phyloP scores from a whole-genome alignment of 441 rosid species.

The Adansonia grandidieri region DNA sequence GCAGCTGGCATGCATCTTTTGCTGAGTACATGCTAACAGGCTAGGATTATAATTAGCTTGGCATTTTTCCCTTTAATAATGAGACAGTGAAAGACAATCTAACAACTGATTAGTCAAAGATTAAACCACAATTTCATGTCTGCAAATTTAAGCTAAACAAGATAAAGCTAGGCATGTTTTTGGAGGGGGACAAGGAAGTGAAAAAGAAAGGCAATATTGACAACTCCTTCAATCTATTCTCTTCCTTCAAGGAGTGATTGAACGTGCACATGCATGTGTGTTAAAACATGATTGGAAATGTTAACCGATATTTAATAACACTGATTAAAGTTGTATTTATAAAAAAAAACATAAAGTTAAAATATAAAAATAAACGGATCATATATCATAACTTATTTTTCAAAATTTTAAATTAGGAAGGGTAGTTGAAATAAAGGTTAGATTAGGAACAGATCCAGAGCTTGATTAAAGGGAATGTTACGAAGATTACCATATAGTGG shows the following conservation, averaged over 20 bases:
- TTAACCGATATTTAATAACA: not conserved
- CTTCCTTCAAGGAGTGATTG: not conserved
- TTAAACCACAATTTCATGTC: conserved; percentile 33
- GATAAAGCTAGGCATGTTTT: conserved; percentile 25
- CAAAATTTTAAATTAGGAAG: not conserved
- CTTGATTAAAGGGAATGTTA: conserved; percentile 13
- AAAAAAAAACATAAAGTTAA: not conserved
- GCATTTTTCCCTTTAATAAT: conserved; percentile 20
- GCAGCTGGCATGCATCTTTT: not conserved
- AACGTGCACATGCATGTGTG: not conserved
- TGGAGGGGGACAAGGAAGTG: not conserved
- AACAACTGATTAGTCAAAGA: conserved; percentile 11
- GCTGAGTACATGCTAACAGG: not conserved
- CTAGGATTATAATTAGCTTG: not conserved
- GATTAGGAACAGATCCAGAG: conserved; percentile 4
- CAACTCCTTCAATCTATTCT: too few relatives aligned
- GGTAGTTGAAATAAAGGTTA: not conserved
- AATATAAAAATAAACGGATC: too few relatives aligned
- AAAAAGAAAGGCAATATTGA: conserved; percentile 4
- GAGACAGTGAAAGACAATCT: conserved; percentile 26
- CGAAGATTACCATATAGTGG: not conserved
- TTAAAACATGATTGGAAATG: not conserved
- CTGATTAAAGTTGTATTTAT: not conserved
- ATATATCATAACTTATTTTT: not conserved
- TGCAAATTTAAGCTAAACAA: conserved; percentile 27